phyloP scores from a whole-genome alignment of 306 rosid species.

The Sesbania bispinosa region DNA sequence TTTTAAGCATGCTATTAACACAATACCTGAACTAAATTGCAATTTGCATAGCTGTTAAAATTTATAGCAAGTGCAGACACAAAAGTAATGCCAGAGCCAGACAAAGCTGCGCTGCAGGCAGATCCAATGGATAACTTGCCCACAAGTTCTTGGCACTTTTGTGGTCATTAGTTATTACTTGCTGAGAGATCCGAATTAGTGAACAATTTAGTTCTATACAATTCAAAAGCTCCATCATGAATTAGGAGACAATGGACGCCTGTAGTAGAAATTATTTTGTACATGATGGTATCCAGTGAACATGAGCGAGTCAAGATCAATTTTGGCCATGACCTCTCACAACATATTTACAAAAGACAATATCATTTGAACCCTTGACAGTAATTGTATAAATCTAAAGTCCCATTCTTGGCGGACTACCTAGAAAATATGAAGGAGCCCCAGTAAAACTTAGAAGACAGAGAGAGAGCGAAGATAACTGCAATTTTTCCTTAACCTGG shows the following conservation, averaged over 20 bases:
- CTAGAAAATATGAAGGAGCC: background rate
- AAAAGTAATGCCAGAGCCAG: background rate
- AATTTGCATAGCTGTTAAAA: background rate
- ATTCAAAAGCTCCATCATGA: conserved; percentile 19
- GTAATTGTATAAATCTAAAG: conserved; percentile 4
- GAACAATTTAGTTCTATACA: conserved; percentile 20
- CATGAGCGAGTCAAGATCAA: conserved; percentile 19
- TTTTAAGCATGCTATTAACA: background rate
- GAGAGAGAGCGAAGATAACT: background rate
- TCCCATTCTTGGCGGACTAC: conserved; percentile 2
- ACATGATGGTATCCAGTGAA: conserved; percentile 6
- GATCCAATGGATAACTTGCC: background rate
- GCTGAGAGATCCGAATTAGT: background rate
- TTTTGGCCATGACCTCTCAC: background rate
- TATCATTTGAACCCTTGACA: conserved; percentile 7
- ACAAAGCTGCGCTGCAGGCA: background rate
- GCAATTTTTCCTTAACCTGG: background rate
- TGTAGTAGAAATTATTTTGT: background rate
- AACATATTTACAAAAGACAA: conserved; percentile 27
- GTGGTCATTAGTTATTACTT: background rate
- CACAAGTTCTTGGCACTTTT: background rate
- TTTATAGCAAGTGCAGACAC: background rate
- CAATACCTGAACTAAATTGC: background rate
- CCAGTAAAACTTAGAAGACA: background rate
- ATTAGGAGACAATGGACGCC: background rate